phyloP scores from a whole-genome alignment of 2,329 filamentous ascomycete species.

The Corinectria fuckeliana region DNA sequence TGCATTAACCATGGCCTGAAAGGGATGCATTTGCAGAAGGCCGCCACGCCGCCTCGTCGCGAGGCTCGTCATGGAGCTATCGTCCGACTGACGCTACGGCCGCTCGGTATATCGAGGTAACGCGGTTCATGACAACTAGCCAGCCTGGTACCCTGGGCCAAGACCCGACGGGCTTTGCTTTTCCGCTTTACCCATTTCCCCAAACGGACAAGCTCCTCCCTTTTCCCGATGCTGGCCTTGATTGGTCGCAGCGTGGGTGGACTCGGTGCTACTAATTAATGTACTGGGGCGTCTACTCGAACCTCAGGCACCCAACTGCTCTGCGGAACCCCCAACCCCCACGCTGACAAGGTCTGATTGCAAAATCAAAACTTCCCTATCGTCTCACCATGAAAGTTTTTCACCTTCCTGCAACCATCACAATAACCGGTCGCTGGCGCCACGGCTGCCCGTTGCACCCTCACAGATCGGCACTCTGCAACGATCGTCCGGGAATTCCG shows the following conservation, averaged over 20 bases:
- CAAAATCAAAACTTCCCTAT: slow-evolving; percentile 40
- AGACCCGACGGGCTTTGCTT: background rate
- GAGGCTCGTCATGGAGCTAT: slow-evolving; percentile 9
- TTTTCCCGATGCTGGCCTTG: background rate
- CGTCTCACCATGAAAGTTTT: slow-evolving; percentile 20
- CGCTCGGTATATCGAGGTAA: slow-evolving; percentile 34
- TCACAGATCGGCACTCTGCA: slow-evolving; percentile 28
- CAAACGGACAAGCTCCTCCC: background rate
- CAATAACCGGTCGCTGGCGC: slow-evolving; percentile 28
- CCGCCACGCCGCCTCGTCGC: background rate
- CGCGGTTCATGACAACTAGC: slow-evolving; percentile 26
- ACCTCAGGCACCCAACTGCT: slow-evolving; percentile 16
- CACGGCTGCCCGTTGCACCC: slow-evolving; percentile 25
- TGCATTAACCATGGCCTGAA: slow-evolving; percentile 16
- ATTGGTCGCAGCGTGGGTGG: slow-evolving; percentile 16
- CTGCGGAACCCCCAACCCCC: slow-evolving; percentile 31
- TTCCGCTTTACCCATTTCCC: slow-evolving; percentile 6
- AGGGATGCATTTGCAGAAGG: slow-evolving; percentile 16
- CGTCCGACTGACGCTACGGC: slow-evolving; percentile 16
- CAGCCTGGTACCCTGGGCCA: background rate
- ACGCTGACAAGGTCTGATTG: slow-evolving; percentile 39
- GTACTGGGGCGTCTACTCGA: slow-evolving; percentile 20
- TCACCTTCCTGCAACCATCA: slow-evolving; percentile 34
- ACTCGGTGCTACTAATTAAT: no score
- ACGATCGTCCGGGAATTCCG: slow-evolving; percentile 14